A percentile compares a stretch with the other conserved stretches of the same genome.
Evolutionary conservation across 257 asterid species (phyloP).

Genomic region (Nicotiana paniculata): DNA sequence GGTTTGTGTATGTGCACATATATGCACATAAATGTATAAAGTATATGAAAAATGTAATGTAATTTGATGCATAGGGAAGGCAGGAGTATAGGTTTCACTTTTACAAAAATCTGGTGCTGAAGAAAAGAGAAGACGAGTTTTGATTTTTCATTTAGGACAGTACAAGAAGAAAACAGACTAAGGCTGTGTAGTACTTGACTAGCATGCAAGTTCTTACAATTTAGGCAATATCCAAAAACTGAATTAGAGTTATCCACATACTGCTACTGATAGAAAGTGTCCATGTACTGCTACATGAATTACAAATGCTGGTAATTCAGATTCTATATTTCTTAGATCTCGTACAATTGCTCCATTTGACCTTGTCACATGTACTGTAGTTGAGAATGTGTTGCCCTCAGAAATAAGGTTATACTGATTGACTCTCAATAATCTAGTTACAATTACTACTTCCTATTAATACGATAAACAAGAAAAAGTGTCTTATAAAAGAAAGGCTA

Average conservation of each 20-base stretch:
- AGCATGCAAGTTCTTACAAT: neutral
- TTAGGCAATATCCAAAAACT: neutral
- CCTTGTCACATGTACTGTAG: neutral
- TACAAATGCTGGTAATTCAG: neutral
- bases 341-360: neutral
- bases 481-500: neutral
- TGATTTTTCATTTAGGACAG: neutral
- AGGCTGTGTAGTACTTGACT: neutral
- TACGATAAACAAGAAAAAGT: neutral
- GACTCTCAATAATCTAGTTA: neutral
- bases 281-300: neutral
- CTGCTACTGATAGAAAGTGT: neutral
- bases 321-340: neutral
- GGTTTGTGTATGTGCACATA: neutral
- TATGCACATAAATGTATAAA: neutral
- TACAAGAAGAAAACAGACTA: neutral
- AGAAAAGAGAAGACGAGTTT: neutral
- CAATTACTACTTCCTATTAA: neutral
- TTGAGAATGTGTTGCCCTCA: neutral
- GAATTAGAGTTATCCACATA: neutral
- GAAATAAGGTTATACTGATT: neutral
- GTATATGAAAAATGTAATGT: neutral
- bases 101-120: neutral
- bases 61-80: neutral
- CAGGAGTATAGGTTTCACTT: neutral